phyloP scores from a whole-genome alignment of 768 basidiomycete genomes.

The Hysterangium stoloniferum region DNA sequence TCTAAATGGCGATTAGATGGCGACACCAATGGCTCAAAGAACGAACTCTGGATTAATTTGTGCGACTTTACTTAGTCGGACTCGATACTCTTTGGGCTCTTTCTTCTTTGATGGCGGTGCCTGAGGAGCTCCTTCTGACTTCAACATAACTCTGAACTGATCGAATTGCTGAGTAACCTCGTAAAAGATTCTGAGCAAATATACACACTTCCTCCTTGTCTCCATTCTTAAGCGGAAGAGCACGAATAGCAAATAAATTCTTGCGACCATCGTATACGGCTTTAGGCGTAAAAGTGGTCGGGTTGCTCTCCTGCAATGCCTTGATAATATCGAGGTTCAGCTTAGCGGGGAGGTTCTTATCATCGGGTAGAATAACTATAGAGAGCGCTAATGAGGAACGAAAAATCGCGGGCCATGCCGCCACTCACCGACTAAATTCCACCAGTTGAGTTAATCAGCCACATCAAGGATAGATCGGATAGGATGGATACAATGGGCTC shows the following conservation, averaged over 20 bases:
- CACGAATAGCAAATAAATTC: constrained; percentile 58
- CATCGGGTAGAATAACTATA: constrained; percentile 57
- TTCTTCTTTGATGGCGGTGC: constrained; percentile 4
- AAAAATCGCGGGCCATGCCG: constrained; percentile 11
- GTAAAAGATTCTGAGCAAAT: neutral
- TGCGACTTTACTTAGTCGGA: constrained; percentile 51
- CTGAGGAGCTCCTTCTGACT: constrained; percentile 29
- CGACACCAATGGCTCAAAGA: neutral
- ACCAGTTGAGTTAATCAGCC: too few species aligned
- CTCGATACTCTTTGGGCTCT: constrained; percentile 59
- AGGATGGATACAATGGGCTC: constrained; percentile 20
- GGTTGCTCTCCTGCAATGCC: constrained; percentile 49
- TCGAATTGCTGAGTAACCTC: neutral
- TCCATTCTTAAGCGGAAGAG: constrained; percentile 49
- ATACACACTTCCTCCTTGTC: constrained; percentile 41
- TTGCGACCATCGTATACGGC: constrained; percentile 77
- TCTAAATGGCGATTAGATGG: constrained; percentile 27
- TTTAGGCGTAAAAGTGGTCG: constrained; percentile 62
- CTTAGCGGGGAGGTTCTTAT: constrained; percentile 58
- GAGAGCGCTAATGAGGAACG: constrained; percentile 1
- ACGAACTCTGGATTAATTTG: constrained; percentile 49
- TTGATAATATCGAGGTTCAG: constrained; percentile 67
- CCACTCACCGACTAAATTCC: constrained; percentile 19
- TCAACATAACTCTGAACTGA: constrained; percentile 59
- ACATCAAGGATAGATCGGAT: constrained; percentile 2